Evolutionary conservation across 1,284 basidiomycete species (phyloP), one percentile per base, ranked within the genome.

Genomic region (Neotropicomus parvogracilis): DNA sequence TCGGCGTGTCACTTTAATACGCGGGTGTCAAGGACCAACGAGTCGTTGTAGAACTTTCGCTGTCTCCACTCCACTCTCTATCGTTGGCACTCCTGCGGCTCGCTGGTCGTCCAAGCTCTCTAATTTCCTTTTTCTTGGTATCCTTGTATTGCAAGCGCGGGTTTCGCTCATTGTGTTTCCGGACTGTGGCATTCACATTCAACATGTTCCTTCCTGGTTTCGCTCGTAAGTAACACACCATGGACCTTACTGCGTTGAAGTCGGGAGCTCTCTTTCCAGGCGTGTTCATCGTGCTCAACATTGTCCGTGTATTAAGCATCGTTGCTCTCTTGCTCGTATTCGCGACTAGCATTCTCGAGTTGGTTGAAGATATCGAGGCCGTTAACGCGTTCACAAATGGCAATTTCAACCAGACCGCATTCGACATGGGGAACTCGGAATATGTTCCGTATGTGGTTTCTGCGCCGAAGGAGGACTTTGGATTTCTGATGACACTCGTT

Each of bases 291-390:
- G 77, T 75, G 49, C 80, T 95, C 63, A 95, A 95, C 63, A 71
- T 71, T 58, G 71, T 92, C 57, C 86, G 92, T 40, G 70, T 75
- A 13, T 66, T 95, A 52, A 91, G 88, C 64, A 79, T 94, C 65
- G 68, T 93, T 56, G 77, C 83, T 6, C 80, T 93, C 40, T 64
- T 91, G 38, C 76, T 86, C 46, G 80, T 91, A 5, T 84, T 94
- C 53, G 69, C 83, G 2, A 86, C 85, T 54, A 92, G 84, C 59
- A 82, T 94, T 53, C 70, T 87, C 44, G 85, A 86, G 24, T 80
- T 95, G 69, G 88, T 85, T 39, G 76, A 83, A 52, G 91, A 94
- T 62, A 72, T 91, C 61, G 78, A 88, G 58, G 88, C 89, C 3
- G 82, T 88, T 54, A 85, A 87, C 58, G 64, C 63, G 13, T 86